Conservation (phyloP, 2,329 filamentous ascomycete species). For the Fusarium drepaniforme region DNA sequence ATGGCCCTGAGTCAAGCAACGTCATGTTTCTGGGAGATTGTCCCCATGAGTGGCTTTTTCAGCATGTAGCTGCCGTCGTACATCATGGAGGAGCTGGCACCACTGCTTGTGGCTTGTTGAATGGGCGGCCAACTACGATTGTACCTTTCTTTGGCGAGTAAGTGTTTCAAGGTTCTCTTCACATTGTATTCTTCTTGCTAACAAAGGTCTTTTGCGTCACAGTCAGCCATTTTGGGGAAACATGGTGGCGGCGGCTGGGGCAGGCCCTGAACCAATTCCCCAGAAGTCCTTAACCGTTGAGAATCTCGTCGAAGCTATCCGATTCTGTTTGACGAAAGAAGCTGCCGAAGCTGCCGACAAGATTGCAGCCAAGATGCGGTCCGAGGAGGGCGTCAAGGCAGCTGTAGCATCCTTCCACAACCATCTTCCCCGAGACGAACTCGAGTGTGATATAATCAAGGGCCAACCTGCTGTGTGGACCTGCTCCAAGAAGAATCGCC, state of each 20-base stretch:
- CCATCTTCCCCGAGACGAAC: neutral
- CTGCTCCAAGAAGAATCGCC: neutral
- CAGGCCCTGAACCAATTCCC: constrained; percentile 76
- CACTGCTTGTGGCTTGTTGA: constrained; percentile 77
- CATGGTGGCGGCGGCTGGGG: constrained; percentile 78
- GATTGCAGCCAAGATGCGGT: constrained; percentile 71
- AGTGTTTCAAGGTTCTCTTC: neutral
- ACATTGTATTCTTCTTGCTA: neutral
- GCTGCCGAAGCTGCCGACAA: constrained; percentile 66
- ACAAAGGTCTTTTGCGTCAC: neutral
- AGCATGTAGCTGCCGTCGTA: constrained; percentile 70
- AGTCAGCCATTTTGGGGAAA: constrained; percentile 82
- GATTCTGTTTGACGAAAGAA: constrained; percentile 67
- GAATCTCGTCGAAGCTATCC: constrained; percentile 74
- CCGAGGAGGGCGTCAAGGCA: constrained; percentile 71
- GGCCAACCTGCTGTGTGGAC: neutral
- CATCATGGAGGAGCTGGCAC: constrained; percentile 82
- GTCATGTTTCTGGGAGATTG: constrained; percentile 78
- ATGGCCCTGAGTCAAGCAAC: constrained; percentile 67
- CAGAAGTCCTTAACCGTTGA: constrained; percentile 74
- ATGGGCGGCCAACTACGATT: constrained; percentile 76
- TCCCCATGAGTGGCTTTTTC: constrained; percentile 82
- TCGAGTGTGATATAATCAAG: neutral
- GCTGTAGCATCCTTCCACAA: constrained; percentile 71
- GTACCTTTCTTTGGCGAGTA: constrained; percentile 75